Base-by-base conservation (phyloP, 2,329 filamentous ascomycete species). In the Penicillium expansum region DNA sequence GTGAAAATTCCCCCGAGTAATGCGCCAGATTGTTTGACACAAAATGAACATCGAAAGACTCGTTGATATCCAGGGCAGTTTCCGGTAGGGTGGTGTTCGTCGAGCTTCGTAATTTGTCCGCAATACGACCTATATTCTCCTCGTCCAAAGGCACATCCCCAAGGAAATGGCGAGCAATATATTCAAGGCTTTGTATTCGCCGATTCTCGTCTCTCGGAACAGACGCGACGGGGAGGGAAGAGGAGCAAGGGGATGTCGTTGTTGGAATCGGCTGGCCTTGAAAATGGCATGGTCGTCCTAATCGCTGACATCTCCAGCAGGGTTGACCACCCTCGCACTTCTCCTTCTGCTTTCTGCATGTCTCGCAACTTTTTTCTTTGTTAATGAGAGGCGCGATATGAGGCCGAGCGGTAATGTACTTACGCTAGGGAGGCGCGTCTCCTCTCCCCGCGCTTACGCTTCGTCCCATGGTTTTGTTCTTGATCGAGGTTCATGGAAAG, bases 281-380 rank as follows among this genome's bases (percentile, higher is more conserved):
- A 79, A 82, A 56, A 75, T 72, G 67, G 27, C 81, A 83, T 64
- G 75, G 74, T 48, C 80, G 77, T 56, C 76, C 76, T 60, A 82
- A 74, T 55, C 79, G 78, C 55, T 76, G 72, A 63, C 81, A 83
- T 52, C 81, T 71, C 54, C 79, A 77, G 61, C 81, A 83, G 1
- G 81, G 81, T 10, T 79, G 72, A 35, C 80, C 81, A 38, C 80
- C 81, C 60, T 83, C 80, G 62, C 81, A 83, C 67, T 82, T 82
- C 64, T 83, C 81, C 62, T 83, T 83, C 48, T 80, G 75, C 56
- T 79, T 76, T 48, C 80, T 79, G 65, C 80, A 83, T 43, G 76
- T 78, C 64, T 82, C 80, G 63, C 81, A 83, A 55, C 81, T 83
- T 10, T 47, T 22, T 48, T n/a, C n/a, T n/a, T 45, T 16, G 14